A percentile compares a stretch with the other conserved stretches of the same genome.
Conservation (phyloP, 1,139 yeast species). For the Candida sojae region DNA sequence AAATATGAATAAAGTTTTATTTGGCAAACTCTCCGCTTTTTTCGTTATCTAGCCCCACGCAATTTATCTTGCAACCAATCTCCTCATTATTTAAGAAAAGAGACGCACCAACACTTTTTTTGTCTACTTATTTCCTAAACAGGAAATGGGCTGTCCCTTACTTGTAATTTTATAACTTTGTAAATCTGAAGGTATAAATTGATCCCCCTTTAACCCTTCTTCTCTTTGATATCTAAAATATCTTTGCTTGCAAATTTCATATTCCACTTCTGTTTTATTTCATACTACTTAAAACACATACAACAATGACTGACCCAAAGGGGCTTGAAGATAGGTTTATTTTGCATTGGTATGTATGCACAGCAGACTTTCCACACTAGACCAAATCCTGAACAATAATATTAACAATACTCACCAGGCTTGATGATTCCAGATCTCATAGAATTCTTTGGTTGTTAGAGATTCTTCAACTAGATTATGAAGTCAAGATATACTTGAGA, state of each 20-base stretch:
- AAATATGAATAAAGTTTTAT: too few relatives aligned
- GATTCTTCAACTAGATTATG: constrained; percentile 52
- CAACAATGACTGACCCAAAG: not conserved
- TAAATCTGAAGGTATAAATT: not conserved
- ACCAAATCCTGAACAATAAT: not conserved
- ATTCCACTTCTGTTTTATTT: not conserved
- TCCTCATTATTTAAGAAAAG: too few relatives aligned
- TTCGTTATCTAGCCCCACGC: too few relatives aligned
- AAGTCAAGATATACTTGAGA: constrained; percentile 51
- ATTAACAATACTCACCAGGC: constrained; percentile 25
- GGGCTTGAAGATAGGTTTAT: constrained; percentile 24
- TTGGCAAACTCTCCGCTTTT: too few relatives aligned
- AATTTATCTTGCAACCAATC: too few relatives aligned
- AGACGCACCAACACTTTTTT: too few relatives aligned
- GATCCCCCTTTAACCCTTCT: not conserved
- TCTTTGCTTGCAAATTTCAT: not conserved
- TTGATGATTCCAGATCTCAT: constrained; percentile 55
- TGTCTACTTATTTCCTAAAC: not conserved
- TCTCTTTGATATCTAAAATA: not conserved
- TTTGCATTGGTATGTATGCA: constrained; percentile 29
- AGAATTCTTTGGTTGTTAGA: constrained; percentile 59
- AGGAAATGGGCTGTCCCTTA: not conserved
- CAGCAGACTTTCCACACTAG: not conserved
- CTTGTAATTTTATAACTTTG: not conserved
- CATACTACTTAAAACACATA: not conserved